Percentiles rank a stretch among this genome's conserved stretches.
These are phyloP conservation scores for Trypanosoma scelopori DNA, from an alignment of 208 protist genomes.

Conservation along the genomic window DNA sequence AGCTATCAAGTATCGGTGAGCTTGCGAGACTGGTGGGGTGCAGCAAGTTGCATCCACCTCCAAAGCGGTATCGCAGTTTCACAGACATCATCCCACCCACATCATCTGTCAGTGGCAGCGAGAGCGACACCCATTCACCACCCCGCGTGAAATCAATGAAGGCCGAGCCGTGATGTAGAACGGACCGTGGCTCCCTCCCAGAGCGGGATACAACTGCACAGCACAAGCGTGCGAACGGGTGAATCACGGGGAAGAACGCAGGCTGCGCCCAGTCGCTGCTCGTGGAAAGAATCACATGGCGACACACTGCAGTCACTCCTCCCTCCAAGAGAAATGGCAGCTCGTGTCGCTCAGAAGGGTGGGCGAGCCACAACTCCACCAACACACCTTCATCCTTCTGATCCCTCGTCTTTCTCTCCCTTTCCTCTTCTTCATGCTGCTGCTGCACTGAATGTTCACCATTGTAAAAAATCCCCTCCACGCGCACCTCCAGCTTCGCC, in stretches of 20 bases:
- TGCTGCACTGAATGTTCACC: background rate
- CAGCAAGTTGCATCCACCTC: background rate
- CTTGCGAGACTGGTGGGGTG: background rate
- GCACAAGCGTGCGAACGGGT: conserved; percentile 9
- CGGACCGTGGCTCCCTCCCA: background rate
- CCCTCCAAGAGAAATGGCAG: background rate
- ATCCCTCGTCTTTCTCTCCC: background rate
- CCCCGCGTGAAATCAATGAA: background rate
- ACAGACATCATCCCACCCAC: background rate
- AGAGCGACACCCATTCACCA: conserved; percentile 1
- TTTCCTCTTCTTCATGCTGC: too few species aligned
- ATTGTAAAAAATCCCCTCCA: background rate
- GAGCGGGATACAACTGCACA: background rate
- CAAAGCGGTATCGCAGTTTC: conserved; percentile 12
- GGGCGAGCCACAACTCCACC: conserved; percentile 16
- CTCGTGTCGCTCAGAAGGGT: background rate
- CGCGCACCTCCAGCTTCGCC: conserved; percentile 7
- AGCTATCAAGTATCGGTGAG: background rate
- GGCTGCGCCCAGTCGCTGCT: background rate
- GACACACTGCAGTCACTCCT: background rate
- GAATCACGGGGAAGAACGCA: background rate
- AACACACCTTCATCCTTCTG: background rate
- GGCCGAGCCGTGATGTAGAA: background rate
- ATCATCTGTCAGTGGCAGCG: background rate
- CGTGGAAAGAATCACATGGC: background rate